Base-by-base conservation (phyloP, 495 filamentous ascomycete genomes). In the Lophiostoma macrostomum region DNA sequence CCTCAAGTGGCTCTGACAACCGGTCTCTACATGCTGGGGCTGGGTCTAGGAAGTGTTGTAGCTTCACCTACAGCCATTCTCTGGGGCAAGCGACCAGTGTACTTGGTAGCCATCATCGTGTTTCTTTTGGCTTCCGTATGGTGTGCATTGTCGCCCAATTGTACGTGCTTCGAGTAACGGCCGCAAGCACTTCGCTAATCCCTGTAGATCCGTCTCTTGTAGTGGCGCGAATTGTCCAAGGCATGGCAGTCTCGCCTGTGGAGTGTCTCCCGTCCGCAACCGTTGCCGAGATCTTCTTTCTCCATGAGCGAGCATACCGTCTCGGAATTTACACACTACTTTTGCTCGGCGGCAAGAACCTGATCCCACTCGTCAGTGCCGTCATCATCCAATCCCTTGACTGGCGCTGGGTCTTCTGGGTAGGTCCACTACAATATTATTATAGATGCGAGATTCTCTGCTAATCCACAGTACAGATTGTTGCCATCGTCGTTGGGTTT, bases 371-470 rank as follows among this genome's bases (percentile, higher is more conserved):
- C 41, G 86, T 89, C 6, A 91, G 87, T 68, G 93, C 93, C 11
- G 90, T 76, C 10, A 86, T 98, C 43, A 94, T 96, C 37, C 74
- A 87, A 46, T 70, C 73, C 1, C 65, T 88, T 31, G 79, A 79
- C 2, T 98, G 93, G 93, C 83, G 90, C 60, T 96, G 91, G 91
- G 87, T 90, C 0, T 93, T 93, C 64, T 95, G 88, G 85, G 86
- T 70, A 70, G 80, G 67, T 20, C 19, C 37, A 36, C 39, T 5
- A 13, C 30, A 34, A 19, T 25, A 13, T 19, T 28, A 52, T 25
- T 22, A 23, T 57, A 19, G 46, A 28, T 1, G 30, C 23, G 56
- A 13, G 31, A n/a, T n/a, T n/a, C 23, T 66, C 74, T 61, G 73
- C 50, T 18, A 12, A 12, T 61, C 55, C 42, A 65, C n/a, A n/a